These are phyloP conservation scores for Tirmania nivea DNA, from an alignment of 495 filamentous ascomycete species.

Conservation along the genomic window DNA sequence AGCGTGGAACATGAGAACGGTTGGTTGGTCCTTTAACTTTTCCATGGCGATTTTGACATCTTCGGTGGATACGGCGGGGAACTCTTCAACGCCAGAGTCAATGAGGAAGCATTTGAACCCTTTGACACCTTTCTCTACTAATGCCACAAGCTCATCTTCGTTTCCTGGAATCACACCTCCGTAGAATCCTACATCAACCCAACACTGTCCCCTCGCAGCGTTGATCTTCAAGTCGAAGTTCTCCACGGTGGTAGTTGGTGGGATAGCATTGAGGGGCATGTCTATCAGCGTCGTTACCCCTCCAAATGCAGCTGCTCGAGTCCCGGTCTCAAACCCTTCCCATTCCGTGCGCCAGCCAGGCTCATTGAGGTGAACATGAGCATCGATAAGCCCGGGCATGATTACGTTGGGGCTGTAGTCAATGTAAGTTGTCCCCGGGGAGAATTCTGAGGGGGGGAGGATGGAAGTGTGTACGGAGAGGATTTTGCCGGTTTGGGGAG, in stretches of 20 bases:
- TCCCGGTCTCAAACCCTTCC: constrained; percentile 93
- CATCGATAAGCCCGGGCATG: constrained; percentile 83
- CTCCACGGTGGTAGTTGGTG: constrained; percentile 75
- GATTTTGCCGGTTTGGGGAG: constrained; percentile 63
- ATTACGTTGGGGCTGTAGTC: constrained; percentile 76
- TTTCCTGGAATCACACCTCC: constrained; percentile 91
- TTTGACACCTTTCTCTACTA: constrained; percentile 67
- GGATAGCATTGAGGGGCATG: constrained; percentile 96
- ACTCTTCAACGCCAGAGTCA: constrained; percentile 90
- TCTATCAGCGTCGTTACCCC: constrained; percentile 96
- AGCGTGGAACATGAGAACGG: constrained; percentile 94
- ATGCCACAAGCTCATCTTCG: constrained; percentile 48
- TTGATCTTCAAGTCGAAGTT: constrained; percentile 65
- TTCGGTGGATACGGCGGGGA: constrained; percentile 61
- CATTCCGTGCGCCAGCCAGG: constrained; percentile 83
- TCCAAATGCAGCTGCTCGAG: constrained; percentile 79
- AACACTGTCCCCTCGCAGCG: constrained; percentile 76
- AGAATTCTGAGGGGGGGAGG: constrained; percentile 50
- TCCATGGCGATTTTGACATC: constrained; percentile 65
- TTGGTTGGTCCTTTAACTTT: constrained; percentile 43
- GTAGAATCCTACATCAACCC: constrained; percentile 98
- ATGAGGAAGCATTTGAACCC: constrained; percentile 98
- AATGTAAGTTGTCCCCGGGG: constrained; percentile 44
- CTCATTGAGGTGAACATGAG: constrained; percentile 95
- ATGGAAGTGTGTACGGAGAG: constrained; percentile 51